Conservation (phyloP, 2,329 filamentous ascomycete genomes). For the Verruconis gallopava region DNA sequence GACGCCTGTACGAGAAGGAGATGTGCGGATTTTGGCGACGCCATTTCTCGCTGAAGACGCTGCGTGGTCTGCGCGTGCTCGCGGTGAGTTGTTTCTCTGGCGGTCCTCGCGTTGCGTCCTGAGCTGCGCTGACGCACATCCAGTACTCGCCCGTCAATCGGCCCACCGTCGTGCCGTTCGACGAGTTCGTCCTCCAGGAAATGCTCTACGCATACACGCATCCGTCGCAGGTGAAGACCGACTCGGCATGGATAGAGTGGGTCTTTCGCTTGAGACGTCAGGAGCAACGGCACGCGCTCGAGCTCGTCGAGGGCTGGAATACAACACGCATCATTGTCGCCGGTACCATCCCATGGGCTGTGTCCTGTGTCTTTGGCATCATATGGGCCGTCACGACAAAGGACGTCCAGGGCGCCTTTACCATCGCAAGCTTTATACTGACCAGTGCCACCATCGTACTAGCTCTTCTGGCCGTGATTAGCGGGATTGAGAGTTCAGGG, state of each 20-base stretch:
- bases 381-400: not conserved
- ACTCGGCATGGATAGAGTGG: constrained; percentile 13
- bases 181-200: constrained; percentile 13
- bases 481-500: not conserved
- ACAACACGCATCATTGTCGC: constrained; percentile 7
- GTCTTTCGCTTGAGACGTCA: constrained; percentile 12
- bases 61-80: constrained; percentile 12
- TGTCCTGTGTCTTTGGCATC: not conserved
- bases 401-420: not conserved
- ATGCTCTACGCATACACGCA: constrained; percentile 13
- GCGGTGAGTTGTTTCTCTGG: constrained; percentile 8
- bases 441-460: not conserved
- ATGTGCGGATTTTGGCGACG: constrained; percentile 13
- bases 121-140: not conserved
- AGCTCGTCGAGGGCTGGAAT: constrained; percentile 15
- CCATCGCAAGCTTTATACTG: constrained; percentile 1
- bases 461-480: not conserved
- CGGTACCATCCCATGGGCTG: constrained; percentile 10
- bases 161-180: constrained; percentile 10
- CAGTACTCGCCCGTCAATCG: constrained; percentile 10
- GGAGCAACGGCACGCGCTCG: constrained; percentile 12
- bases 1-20: constrained; percentile 4
- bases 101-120: not conserved
- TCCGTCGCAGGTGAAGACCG: constrained; percentile 7
- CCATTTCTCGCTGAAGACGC: constrained; percentile 11